These are phyloP conservation scores for Haematococcus lacustris DNA, from an alignment of 139 green algal species.

Conservation along the genomic window DNA sequence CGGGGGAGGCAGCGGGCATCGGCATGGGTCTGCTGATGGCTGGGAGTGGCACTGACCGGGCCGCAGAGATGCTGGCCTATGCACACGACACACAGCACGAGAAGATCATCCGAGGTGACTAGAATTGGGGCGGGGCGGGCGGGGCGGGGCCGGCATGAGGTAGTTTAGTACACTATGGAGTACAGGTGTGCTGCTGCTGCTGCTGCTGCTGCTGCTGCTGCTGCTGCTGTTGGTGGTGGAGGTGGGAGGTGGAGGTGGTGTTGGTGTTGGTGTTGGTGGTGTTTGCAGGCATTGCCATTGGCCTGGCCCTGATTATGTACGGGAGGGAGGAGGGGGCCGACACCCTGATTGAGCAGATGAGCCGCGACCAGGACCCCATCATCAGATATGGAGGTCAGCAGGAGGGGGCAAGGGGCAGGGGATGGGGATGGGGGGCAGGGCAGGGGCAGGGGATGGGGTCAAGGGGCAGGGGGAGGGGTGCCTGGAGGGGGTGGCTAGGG, in stretches of 20 bases:
- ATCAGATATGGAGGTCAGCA: constrained; percentile 75
- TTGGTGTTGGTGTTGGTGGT: background rate
- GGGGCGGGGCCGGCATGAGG: too few species aligned
- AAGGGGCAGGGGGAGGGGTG: background rate
- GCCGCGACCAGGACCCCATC: constrained; percentile 72
- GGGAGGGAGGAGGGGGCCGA: constrained; percentile 91
- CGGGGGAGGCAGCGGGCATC: constrained; percentile 72
- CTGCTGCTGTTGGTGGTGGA: too few species aligned
- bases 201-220: too few species aligned
- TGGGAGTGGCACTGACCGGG: constrained; percentile 64
- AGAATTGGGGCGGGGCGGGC: too few species aligned
- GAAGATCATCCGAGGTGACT: constrained; percentile 84
- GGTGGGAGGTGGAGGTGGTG: background rate
- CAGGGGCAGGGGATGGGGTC: too few species aligned
- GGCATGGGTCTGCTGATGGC: constrained; percentile 87
- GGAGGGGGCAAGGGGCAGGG: background rate
- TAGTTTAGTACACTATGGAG: too few species aligned
- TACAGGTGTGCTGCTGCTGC: too few species aligned
- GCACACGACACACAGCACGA: constrained; percentile 95
- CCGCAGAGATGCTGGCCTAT: constrained; percentile 88
- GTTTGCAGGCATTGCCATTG: constrained; percentile 59
- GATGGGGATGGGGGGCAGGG: too few species aligned
- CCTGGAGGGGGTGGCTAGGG: too few species aligned
- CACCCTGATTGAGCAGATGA: constrained; percentile 84
- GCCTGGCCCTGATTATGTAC: constrained; percentile 80